phyloP scores from a whole-genome alignment of 345 rosid genomes.

The Populus deltoides region DNA sequence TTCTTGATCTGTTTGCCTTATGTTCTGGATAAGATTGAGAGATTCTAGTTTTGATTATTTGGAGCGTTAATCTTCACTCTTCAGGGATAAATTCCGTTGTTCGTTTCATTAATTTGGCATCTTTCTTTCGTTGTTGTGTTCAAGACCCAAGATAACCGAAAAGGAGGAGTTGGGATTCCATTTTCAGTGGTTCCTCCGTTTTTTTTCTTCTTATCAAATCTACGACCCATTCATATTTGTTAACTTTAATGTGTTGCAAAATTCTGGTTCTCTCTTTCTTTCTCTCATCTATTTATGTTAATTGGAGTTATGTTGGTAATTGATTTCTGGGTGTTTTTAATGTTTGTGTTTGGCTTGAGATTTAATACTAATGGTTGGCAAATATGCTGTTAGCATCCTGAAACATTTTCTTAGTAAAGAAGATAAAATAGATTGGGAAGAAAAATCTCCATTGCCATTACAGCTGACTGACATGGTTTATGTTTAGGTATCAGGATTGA shows the following conservation, averaged over 20 bases:
- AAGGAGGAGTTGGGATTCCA: not conserved
- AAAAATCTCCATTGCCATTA: not conserved
- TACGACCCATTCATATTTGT: not conserved
- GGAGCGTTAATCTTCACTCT: not conserved
- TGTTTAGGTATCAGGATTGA: slow-evolving; percentile 3
- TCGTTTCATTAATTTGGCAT: not conserved
- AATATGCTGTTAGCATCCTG: not conserved
- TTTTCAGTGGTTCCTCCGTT: not conserved
- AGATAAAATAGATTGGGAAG: not conserved
- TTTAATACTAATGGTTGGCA: not conserved
- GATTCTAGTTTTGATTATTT: not conserved
- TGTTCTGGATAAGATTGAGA: not conserved
- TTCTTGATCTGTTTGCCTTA: too few species aligned
- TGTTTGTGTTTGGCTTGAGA: not conserved
- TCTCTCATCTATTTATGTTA: not conserved
- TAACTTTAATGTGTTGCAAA: not conserved
- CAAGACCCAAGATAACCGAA: not conserved
- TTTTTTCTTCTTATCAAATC: too few species aligned
- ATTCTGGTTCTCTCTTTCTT: not conserved
- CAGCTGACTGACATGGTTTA: slow-evolving; percentile 1
- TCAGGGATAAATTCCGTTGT: not conserved
- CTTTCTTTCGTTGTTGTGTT: not conserved
- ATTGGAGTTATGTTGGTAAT: not conserved
- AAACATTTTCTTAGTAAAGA: not conserved
- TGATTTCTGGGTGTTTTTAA: not conserved